These are phyloP conservation scores for Miscanthus lutarioriparius DNA, from an alignment of 176 grass and related monocot species.

Conservation along the genomic window DNA sequence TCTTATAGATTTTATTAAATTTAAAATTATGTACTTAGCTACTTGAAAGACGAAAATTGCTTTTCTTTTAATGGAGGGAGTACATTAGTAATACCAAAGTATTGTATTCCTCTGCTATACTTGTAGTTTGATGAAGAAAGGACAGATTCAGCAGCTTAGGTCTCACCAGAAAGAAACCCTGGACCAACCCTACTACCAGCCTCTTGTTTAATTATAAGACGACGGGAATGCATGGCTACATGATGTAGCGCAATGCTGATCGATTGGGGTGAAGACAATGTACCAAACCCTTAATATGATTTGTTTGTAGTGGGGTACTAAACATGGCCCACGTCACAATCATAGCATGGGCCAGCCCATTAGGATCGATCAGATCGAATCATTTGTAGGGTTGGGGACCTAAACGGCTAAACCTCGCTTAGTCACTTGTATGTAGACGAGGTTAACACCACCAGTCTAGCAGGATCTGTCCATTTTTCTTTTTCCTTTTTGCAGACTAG, in stretches of 20 bases:
- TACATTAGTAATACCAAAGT: too few species aligned
- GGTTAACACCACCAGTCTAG: too few species aligned
- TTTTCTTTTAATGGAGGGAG: too few species aligned
- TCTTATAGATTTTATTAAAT: too few species aligned
- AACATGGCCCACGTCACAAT: slow-evolving; percentile 22
- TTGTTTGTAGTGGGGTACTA: slow-evolving; percentile 21
- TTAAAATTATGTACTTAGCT: too few species aligned
- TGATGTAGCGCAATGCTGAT: not conserved
- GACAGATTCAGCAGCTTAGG: not conserved
- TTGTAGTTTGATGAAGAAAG: slow-evolving; percentile 6
- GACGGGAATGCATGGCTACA: slow-evolving; percentile 29
- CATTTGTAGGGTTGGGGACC: slow-evolving; percentile 25
- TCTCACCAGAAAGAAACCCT: slow-evolving; percentile 20
- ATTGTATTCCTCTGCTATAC: too few species aligned
- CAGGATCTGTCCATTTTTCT: too few species aligned
- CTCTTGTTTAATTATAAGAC: slow-evolving; percentile 17
- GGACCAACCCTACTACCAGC: slow-evolving; percentile 1
- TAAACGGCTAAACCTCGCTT: not conserved
- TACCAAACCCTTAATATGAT: slow-evolving; percentile 33
- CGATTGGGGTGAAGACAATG: slow-evolving; percentile 16
- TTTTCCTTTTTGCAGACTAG: too few species aligned
- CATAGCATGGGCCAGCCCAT: slow-evolving; percentile 15
- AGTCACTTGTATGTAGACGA: too few species aligned
- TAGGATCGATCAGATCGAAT: slow-evolving; percentile 29
- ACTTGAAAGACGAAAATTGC: too few species aligned